Evolutionary conservation across 495 filamentous ascomycete species (phyloP), one percentile per base, ranked within the genome.

Genomic region (Trichocladium antarcticum): DNA sequence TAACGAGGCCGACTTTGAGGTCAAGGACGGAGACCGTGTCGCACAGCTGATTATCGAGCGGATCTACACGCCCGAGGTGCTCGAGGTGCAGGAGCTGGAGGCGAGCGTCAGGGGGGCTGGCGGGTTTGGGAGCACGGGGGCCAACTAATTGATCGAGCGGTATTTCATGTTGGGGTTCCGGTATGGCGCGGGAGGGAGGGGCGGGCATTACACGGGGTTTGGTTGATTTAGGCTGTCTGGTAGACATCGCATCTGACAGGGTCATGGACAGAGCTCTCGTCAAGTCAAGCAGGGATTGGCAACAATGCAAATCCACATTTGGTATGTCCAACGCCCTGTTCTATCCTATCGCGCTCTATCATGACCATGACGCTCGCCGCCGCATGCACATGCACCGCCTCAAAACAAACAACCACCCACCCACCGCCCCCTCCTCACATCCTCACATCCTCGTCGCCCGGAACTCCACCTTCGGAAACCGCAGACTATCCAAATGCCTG

Each of bases 11-110:
- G 89, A 95, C 58, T 97, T 92, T 58, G 71, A 74, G 43, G 75
- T 98, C 51, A 82, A 82, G 65, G 81, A 79, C 59, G 89, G 90
- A 19, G 90, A 98, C 62, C 79, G 92, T 34, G 69, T 97, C 58
- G 92, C 92, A 47, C 92, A 98, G 75, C 74, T 98, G 56, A 80
- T 98, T 51, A 67, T 98, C 38, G 92, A 98, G 74, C 74, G 85
- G 74, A 97, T 97, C 51, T 85, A 81, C 55, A 96, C 89, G 31
- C 90, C 92, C 7, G 87, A 94, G 34, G 85, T 97, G 17, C 59
- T 82, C 42, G 88, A 92, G 57, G 92, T 96, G 8, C 74, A 84
- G 66, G 78, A 88, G 69, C 67, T 98, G 50, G 87, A 92, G 61
- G 87, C 87, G 76, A 95, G 86, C 58, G 84, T 90, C 17, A 71